phyloP scores from a whole-genome alignment of 2,329 filamentous ascomycete genomes.

The Lachnellula hyalina region DNA sequence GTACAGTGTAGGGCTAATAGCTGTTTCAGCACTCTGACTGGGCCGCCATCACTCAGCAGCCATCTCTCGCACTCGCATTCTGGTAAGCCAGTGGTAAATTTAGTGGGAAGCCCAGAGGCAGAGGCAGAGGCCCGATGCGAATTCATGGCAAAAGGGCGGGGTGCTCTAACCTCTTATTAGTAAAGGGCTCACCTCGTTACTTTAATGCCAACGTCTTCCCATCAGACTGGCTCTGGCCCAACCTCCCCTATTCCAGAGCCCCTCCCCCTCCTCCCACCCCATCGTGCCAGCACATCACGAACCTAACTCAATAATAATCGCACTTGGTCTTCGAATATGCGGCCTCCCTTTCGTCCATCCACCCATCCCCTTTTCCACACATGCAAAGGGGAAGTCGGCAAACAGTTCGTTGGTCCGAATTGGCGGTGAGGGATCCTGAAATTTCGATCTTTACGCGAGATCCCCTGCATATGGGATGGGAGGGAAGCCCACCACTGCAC shows the following conservation, averaged over 20 bases:
- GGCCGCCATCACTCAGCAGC: slow-evolving; percentile 6
- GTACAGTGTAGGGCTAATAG: slow-evolving; percentile 19
- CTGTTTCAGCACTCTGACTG: slow-evolving; percentile 20
- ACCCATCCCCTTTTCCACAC: slow-evolving; percentile 7
- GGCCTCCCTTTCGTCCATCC: slow-evolving; percentile 20
- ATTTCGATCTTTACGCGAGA: slow-evolving; percentile 19
- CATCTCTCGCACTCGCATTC: slow-evolving; percentile 2
- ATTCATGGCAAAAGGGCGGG: not conserved
- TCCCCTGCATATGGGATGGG: slow-evolving; percentile 10
- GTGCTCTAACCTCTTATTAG: not conserved
- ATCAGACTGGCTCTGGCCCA: slow-evolving; percentile 18
- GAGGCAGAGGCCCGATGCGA: not conserved
- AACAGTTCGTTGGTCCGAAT: slow-evolving; percentile 12
- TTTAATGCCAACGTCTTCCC: slow-evolving; percentile 23
- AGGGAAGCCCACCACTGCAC: not conserved
- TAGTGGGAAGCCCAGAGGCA: not conserved
- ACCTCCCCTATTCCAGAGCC: slow-evolving; percentile 18
- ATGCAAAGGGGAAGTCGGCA: slow-evolving; percentile 12
- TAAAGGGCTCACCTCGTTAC: slow-evolving; percentile 2
- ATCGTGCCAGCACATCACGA: slow-evolving; percentile 28
- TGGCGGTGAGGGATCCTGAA: slow-evolving; percentile 25
- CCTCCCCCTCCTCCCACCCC: not conserved
- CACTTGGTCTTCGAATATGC: slow-evolving; percentile 30
- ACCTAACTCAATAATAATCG: slow-evolving; percentile 9
- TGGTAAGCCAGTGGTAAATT: slow-evolving; percentile 13